Percentiles rank a stretch among this genome's conserved stretches.
phyloP scores from a whole-genome alignment of 108 stramenopile species.

The Nannochloropsis granulata region DNA sequence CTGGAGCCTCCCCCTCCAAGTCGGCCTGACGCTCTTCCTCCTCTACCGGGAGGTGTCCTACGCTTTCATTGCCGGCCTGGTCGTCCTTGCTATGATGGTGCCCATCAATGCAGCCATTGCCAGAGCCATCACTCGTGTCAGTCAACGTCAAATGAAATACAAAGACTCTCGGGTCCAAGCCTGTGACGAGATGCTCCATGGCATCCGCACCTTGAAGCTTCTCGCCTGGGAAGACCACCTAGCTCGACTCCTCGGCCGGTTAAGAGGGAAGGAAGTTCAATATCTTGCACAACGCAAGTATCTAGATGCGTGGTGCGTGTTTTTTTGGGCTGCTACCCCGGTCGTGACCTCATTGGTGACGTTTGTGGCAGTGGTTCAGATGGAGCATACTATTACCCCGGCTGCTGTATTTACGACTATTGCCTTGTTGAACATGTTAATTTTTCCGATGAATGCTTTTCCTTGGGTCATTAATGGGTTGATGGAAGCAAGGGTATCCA shows the following conservation, averaged over 20 bases:
- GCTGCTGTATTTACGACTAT: conserved; percentile 52
- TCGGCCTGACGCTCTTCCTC: conserved; percentile 34
- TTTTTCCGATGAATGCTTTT: conserved; percentile 82
- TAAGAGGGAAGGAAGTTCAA: conserved; percentile 3
- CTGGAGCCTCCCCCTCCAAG: conserved; percentile 39
- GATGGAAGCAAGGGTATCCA: conserved; percentile 70
- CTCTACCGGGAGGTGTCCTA: conserved; percentile 31
- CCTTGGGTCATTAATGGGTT: conserved; percentile 75
- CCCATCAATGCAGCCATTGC: conserved; percentile 34
- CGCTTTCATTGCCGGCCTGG: conserved; percentile 36
- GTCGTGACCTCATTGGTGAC: conserved; percentile 68
- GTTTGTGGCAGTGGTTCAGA: conserved; percentile 58
- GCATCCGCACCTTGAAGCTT: conserved; percentile 28
- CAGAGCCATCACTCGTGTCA: conserved; percentile 26
- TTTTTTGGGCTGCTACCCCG: conserved; percentile 41
- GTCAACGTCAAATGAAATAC: conserved; percentile 28
- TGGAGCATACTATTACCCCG: conserved; percentile 51
- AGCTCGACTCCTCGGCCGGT: neutral
- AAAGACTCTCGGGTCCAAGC: conserved; percentile 32
- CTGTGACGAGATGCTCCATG: conserved; percentile 14
- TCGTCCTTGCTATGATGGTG: conserved; percentile 23
- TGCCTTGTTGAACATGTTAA: conserved; percentile 71
- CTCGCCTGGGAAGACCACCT: conserved; percentile 20
- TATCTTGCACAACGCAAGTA: conserved; percentile 24
- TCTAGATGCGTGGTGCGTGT: conserved; percentile 38